phyloP scores from a whole-genome alignment of 2,329 filamentous ascomycete species.

The Piedraia hortae region DNA sequence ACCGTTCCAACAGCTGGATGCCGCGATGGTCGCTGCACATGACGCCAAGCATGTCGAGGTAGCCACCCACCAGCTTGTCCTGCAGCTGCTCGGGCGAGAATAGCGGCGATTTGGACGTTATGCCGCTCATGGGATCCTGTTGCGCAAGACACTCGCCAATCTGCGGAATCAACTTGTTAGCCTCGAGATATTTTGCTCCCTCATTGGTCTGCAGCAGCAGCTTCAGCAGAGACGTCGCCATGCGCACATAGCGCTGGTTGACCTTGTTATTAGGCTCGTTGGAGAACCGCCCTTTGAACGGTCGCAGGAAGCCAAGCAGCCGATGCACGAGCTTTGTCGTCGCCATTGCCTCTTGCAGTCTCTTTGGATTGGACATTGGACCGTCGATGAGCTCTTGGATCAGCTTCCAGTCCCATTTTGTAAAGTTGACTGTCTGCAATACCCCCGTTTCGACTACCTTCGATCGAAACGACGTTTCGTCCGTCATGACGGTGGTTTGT shows the following conservation, averaged over 20 bases:
- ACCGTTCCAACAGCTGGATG: constrained; percentile 69
- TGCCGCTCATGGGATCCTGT: constrained; percentile 52
- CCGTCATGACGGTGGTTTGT: constrained; percentile 31
- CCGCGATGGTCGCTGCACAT: constrained; percentile 62
- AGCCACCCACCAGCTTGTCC: constrained; percentile 72
- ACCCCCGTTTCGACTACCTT: constrained; percentile 56
- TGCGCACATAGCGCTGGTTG: constrained; percentile 78
- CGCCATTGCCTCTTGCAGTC: constrained; percentile 76
- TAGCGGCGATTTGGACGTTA: constrained; percentile 58
- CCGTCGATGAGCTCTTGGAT: constrained; percentile 81
- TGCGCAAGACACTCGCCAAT: constrained; percentile 90
- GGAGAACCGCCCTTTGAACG: constrained; percentile 89
- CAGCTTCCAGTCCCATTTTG: constrained; percentile 94
- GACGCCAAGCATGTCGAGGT: constrained; percentile 76
- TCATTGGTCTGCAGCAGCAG: constrained; percentile 65
- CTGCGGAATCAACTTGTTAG: constrained; percentile 81
- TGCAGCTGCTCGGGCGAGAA: constrained; percentile 65
- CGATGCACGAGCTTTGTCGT: constrained; percentile 93
- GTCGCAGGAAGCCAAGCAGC: constrained; percentile 78
- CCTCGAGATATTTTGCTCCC: constrained; percentile 57
- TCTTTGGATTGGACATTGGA: constrained; percentile 66
- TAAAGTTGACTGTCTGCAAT: constrained; percentile 63
- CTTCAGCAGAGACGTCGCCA: constrained; percentile 67
- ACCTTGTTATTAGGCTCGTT: constrained; percentile 55
- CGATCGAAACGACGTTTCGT: constrained; percentile 34